phyloP scores from a whole-genome alignment of 2,329 filamentous ascomycete species.

The Diaporthe humulicola region DNA sequence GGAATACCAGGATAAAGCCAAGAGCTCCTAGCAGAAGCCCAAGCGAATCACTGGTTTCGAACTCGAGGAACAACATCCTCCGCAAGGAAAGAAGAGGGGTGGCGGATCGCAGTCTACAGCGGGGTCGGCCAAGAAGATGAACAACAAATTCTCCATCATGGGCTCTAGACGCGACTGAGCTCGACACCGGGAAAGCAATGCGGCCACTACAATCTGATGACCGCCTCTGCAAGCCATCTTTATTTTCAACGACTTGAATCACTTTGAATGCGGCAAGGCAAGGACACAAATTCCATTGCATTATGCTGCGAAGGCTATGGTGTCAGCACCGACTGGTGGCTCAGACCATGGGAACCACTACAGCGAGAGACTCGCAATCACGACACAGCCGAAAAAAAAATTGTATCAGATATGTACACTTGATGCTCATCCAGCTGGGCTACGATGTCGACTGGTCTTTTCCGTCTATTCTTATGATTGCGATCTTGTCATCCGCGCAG shows the following conservation, averaged over 20 bases:
- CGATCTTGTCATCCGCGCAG: slow-evolving; percentile 4
- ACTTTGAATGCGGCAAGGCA: background rate
- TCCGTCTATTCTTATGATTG: background rate
- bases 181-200: background rate
- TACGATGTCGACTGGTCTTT: slow-evolving; percentile 2
- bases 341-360: background rate
- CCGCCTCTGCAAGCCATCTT: background rate
- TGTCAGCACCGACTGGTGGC: background rate
- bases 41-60: slow-evolving; percentile 20
- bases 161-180: background rate
- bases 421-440: slow-evolving; percentile 2
- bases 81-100: background rate
- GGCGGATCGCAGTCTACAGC: slow-evolving; percentile 1
- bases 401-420: slow-evolving; percentile 9
- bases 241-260: background rate
- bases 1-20: slow-evolving; percentile 79
- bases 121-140: background rate
- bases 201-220: background rate
- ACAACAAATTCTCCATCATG: background rate
- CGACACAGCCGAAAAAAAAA: background rate
- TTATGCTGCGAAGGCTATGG: background rate
- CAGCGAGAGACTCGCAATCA: background rate
- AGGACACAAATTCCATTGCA: background rate
- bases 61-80: background rate
- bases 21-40: slow-evolving; percentile 29